Evolutionary conservation across 768 basidiomycete species (phyloP).

Genomic region (Phylloporus rhodoxanthus): DNA sequence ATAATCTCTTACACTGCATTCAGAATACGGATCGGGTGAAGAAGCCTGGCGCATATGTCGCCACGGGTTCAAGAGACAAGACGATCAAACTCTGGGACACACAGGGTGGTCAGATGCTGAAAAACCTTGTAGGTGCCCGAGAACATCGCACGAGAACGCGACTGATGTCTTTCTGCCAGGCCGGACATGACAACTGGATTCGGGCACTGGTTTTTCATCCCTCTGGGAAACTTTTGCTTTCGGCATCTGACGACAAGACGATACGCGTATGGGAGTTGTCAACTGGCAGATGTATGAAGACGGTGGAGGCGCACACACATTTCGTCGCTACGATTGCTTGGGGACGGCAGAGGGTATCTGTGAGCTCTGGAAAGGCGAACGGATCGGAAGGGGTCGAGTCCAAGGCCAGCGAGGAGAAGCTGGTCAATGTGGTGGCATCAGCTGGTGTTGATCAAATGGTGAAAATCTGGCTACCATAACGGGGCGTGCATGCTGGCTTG

Average conservation of each 20-base stretch:
- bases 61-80: conserved; percentile 87
- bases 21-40: conserved; percentile 49
- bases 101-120: conserved; percentile 71
- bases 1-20: not conserved
- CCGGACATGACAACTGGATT: conserved; percentile 88
- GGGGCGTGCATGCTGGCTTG: conserved; percentile 1
- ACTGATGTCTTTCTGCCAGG: conserved; percentile 32
- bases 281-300: conserved; percentile 81
- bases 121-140: conserved; percentile 51
- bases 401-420: conserved; percentile 43
- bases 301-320: conserved; percentile 80
- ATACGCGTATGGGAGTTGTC: conserved; percentile 86
- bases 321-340: conserved; percentile 79
- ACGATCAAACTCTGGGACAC: conserved; percentile 89
- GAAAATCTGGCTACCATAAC: conserved; percentile 59
- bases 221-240: conserved; percentile 82
- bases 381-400: conserved; percentile 30
- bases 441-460: conserved; percentile 64
- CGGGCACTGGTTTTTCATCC: conserved; percentile 87
- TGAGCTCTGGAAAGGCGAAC: conserved; percentile 36
- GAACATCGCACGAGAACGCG: not conserved
- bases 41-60: conserved; percentile 55
- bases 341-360: conserved; percentile 55
- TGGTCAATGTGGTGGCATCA: conserved; percentile 65
- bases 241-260: conserved; percentile 88